Base-by-base conservation (phyloP, 768 basidiomycete genomes). In the Termitomyces sp. region DNA sequence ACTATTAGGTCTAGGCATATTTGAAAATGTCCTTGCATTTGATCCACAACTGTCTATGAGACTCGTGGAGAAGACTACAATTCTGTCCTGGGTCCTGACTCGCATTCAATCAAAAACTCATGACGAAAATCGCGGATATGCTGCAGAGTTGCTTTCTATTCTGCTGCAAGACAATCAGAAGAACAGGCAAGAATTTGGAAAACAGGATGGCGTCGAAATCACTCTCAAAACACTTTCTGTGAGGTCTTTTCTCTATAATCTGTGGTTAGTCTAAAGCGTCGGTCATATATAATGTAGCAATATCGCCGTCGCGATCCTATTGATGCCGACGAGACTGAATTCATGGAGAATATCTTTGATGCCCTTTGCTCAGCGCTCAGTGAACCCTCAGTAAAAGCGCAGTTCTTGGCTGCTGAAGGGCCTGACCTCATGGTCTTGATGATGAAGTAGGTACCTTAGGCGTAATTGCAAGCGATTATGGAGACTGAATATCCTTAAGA, bases 291-390 rank as follows among this genome's bases (percentile, higher is more conserved):
- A 5, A 32, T 56, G 23, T 63, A 97, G 94, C 89, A 89, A 85
- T 98, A 88, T 70, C 88, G 95, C 44, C 82, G 83, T 68, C 81
- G 85, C 57, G 91, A 98, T 68, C 96, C 96, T 14, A 75, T 77
- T 0, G 88, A 95, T 63, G 81, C 88, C 8, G 97, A 98, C 62
- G 97, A 99, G 74, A 79, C 85, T 5, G 97, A 99, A 71, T 98
- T 94, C 72, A 95, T 98, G 95, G 97, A 98, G 70, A 98, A 99
- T 71, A 67, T 93, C 4, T 98, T 98, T 68, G 92, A 98, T 69
- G 73, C 87, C 0, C 72, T 99, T 26, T 98, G 97, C 69, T 95
- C 95, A 0, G 82, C 88, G 0, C 77, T 98, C 26, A 83, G 78
- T 36, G 95, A 96, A 71, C 78, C 86, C 14, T 77, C 85, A 50